These are phyloP conservation scores for Pseudozyma hubeiensis DNA, from an alignment of 1,284 basidiomycete genomes.

Conservation along the genomic window DNA sequence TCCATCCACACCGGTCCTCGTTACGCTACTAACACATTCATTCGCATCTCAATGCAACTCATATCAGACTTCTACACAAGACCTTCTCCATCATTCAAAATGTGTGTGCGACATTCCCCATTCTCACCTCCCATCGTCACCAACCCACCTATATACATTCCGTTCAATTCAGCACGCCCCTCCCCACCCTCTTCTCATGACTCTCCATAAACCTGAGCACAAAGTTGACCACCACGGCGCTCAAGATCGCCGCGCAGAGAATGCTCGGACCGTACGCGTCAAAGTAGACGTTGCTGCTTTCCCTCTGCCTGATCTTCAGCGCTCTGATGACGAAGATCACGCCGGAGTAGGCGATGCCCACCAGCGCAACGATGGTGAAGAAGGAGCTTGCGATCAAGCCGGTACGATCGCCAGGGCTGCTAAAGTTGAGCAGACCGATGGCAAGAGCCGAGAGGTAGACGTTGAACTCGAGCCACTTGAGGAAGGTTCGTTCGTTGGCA, in stretches of 20 bases:
- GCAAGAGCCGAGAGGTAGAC: conserved; percentile 72
- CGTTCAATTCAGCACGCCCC: conserved; percentile 57
- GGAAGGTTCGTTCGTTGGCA: conserved; percentile 85
- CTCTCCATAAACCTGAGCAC: conserved; percentile 57
- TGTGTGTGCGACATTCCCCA: background rate
- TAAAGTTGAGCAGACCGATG: conserved; percentile 78
- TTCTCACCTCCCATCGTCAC: background rate
- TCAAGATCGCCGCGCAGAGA: conserved; percentile 59
- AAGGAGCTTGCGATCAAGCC: conserved; percentile 85
- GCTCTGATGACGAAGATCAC: conserved; percentile 89
- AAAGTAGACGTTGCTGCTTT: conserved; percentile 66
- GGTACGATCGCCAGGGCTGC: conserved; percentile 78
- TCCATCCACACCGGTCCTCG: background rate
- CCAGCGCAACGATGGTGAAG: conserved; percentile 89
- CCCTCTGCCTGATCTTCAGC: conserved; percentile 73
- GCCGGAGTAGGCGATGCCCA: conserved; percentile 88
- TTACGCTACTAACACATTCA: no score
- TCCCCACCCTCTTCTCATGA: conserved; percentile 29
- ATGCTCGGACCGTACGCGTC: conserved; percentile 65
- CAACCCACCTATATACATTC: background rate
- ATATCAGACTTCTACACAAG: no score
- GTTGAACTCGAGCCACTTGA: conserved; percentile 86
- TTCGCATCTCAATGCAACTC: no score
- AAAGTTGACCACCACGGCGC: conserved; percentile 64
- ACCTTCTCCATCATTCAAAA: no score